Percentiles rank a stretch among this genome's conserved stretches.
Conservation (phyloP, 2,329 filamentous ascomycete genomes). For the Curvularia verruculosa region DNA sequence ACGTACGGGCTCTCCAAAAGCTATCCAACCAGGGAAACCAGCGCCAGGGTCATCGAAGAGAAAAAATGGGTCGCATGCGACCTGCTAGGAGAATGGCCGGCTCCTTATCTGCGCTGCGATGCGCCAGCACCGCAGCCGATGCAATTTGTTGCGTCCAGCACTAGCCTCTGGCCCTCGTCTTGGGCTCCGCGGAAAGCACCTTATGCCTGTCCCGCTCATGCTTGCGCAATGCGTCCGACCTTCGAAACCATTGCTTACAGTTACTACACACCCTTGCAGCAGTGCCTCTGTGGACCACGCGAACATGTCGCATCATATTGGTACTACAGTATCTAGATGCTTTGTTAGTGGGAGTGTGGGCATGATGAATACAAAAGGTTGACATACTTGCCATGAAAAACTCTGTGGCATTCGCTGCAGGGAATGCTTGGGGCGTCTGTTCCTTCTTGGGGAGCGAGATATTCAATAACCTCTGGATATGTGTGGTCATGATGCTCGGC, state of each 20-base stretch:
- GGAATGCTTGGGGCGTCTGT: not conserved
- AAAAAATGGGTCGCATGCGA: constrained; percentile 8
- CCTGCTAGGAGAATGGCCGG: not conserved
- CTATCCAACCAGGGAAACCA: not conserved
- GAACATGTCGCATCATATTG: constrained; percentile 18
- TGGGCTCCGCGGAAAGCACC: constrained; percentile 10
- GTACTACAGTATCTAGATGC: constrained; percentile 15
- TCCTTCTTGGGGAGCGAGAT: too few species aligned
- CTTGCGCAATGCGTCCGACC: constrained; percentile 21
- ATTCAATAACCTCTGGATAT: not conserved
- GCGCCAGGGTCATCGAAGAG: not conserved
- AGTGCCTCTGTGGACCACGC: not conserved
- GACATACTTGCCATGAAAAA: constrained; percentile 17
- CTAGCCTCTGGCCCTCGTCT: constrained; percentile 10
- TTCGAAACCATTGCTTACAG: constrained; percentile 10
- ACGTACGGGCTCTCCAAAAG: too few species aligned
- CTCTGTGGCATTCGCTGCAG: constrained; percentile 4
- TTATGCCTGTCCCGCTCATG: constrained; percentile 25
- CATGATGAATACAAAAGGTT: not conserved
- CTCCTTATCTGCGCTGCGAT: constrained; percentile 18
- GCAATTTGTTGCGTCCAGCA: not conserved
- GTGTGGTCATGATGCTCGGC: not conserved
- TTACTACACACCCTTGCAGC: constrained; percentile 8
- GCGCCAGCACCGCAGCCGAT: not conserved
- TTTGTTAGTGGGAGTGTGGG: constrained; percentile 4